Conservation (phyloP, 2,329 filamentous ascomycete species). For the Xylaria sp. region DNA sequence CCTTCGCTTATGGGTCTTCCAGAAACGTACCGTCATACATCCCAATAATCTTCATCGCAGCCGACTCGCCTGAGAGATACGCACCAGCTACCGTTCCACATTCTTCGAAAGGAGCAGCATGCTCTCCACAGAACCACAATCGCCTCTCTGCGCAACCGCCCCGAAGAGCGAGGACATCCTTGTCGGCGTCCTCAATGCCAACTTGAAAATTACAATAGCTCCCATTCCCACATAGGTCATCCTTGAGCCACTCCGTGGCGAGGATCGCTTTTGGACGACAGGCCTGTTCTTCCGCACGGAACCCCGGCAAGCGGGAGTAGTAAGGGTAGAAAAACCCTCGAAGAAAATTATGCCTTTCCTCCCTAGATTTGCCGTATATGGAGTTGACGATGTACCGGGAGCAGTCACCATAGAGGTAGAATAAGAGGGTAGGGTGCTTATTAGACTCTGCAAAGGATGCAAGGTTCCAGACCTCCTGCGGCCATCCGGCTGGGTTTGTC, state of each 20-base stretch:
- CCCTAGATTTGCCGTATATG: neutral
- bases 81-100: constrained; percentile 6
- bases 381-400: neutral
- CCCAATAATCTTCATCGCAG: constrained; percentile 28
- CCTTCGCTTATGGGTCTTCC: neutral
- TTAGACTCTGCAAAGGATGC: neutral
- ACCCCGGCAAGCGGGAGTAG: neutral
- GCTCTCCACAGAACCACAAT: neutral
- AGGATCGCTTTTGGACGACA: neutral
- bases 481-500: neutral
- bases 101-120: neutral
- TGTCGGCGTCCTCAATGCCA: neutral
- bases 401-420: neutral
- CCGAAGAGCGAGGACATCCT: neutral
- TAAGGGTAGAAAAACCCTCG: neutral
- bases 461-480: neutral
- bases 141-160: neutral
- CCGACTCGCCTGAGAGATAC: constrained; percentile 37
- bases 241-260: neutral
- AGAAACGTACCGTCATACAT: constrained; percentile 14
- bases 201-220: neutral
- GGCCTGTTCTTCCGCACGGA: neutral
- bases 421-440: neutral
- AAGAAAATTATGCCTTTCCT: neutral
- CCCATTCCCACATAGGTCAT: neutral